A percentile compares a stretch with the other conserved stretches of the same genome.
These are phyloP conservation scores for Biscogniauxia sp. DNA, from an alignment of 2,329 filamentous ascomycete species.

Conservation along the genomic window DNA sequence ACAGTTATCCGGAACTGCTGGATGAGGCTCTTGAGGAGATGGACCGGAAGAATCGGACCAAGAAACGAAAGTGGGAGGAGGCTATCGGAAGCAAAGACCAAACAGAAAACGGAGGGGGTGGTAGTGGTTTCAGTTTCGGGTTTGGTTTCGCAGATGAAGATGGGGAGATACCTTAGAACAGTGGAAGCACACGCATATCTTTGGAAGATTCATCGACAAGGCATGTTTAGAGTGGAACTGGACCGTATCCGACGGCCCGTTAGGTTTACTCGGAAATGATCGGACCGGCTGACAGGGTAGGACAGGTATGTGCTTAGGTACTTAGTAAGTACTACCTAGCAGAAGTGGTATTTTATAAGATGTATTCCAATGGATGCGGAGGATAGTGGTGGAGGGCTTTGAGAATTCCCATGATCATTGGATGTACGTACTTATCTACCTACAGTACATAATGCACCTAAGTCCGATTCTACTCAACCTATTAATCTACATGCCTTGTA, in stretches of 20 bases:
- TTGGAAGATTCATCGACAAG: neutral
- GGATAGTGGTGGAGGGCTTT: too few species aligned
- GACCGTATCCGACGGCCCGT: neutral
- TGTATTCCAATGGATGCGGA: too few species aligned
- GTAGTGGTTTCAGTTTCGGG: conserved; percentile 57
- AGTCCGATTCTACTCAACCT: too few species aligned
- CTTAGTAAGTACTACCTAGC: too few species aligned
- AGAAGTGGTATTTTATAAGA: too few species aligned
- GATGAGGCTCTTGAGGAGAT: conserved; percentile 63
- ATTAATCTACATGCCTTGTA: too few species aligned
- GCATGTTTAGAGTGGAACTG: neutral
- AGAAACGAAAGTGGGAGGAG: conserved; percentile 84
- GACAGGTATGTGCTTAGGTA: too few species aligned
- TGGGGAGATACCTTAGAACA: conserved; percentile 42
- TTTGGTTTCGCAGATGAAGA: conserved; percentile 54
- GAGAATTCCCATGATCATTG: too few species aligned
- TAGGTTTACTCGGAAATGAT: neutral
- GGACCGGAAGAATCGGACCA: conserved; percentile 59
- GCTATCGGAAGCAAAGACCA: conserved; percentile 59
- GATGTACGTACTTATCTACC: too few species aligned
- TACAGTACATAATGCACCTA: too few species aligned
- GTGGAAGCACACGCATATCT: neutral
- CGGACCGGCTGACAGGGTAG: neutral
- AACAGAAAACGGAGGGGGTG: conserved; percentile 29
- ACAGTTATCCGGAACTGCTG: conserved; percentile 64